phyloP scores from a whole-genome alignment of 2,329 filamentous ascomycete genomes.

The Coccinonectria pachysandricola region DNA sequence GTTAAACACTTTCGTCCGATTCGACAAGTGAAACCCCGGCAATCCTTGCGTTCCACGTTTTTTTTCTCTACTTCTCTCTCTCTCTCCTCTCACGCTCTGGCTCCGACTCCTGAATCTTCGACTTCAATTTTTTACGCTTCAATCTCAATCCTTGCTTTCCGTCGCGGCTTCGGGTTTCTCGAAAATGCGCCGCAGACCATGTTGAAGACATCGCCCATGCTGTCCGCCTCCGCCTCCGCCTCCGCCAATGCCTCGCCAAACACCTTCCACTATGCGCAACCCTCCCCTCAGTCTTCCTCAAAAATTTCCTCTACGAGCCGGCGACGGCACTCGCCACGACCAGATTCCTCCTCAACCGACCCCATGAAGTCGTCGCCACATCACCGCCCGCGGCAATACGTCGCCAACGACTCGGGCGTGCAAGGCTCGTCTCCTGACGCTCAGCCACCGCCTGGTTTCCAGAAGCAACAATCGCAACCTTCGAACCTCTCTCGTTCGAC shows the following conservation, averaged over 20 bases:
- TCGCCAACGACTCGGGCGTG: slow-evolving; percentile 13
- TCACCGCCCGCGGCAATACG: slow-evolving; percentile 14
- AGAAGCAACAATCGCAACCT: slow-evolving; percentile 13
- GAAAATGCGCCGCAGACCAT: slow-evolving; percentile 44
- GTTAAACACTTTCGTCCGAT: no score
- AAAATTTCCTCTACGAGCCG: slow-evolving; percentile 16
- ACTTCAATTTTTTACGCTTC: no score
- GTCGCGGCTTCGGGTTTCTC: no score
- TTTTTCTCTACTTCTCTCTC: no score
- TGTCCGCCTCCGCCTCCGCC: slow-evolving; percentile 37
- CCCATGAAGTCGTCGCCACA: slow-evolving; percentile 19
- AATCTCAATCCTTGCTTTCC: no score
- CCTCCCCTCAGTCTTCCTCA: slow-evolving; percentile 16
- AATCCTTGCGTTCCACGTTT: no score
- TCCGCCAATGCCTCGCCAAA: slow-evolving; percentile 43
- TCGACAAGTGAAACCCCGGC: no score
- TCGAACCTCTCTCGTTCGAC: slow-evolving; percentile 12
- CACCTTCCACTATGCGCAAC: slow-evolving; percentile 29
- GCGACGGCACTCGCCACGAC: slow-evolving; percentile 18
- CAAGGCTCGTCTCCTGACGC: slow-evolving; percentile 12
- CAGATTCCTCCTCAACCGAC: slow-evolving; percentile 11
- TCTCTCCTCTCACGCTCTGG: no score
- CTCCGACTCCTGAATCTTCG: no score
- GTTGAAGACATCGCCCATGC: slow-evolving; percentile 48
- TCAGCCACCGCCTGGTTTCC: slow-evolving; percentile 8